A percentile compares a stretch with the other conserved stretches of the same genome.
These are phyloP conservation scores for Caloboletus inedulis DNA, from an alignment of 1,284 basidiomycete species.

Conservation along the genomic window DNA sequence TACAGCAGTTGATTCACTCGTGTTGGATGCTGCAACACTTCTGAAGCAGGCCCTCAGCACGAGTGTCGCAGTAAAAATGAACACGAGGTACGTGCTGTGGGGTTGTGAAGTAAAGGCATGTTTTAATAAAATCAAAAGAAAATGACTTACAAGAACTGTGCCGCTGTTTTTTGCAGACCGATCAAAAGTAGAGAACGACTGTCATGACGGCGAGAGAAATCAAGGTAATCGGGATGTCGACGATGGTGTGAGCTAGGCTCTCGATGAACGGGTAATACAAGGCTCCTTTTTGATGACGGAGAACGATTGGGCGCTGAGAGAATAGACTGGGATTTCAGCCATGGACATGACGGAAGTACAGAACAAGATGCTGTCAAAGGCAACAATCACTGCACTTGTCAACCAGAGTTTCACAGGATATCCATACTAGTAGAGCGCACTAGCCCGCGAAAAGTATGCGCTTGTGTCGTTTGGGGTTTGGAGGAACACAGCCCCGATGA, in stretches of 20 bases:
- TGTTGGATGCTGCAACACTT: slow-evolving; percentile 49
- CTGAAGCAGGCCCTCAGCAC: slow-evolving; percentile 64
- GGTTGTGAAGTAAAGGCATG: slow-evolving; percentile 6
- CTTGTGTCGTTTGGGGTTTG: slow-evolving; percentile 54
- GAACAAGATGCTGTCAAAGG: slow-evolving; percentile 22
- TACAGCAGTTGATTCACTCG: slow-evolving; percentile 49
- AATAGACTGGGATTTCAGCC: slow-evolving; percentile 44
- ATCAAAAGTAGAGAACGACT: slow-evolving; percentile 56
- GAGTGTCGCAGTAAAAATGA: slow-evolving; percentile 46
- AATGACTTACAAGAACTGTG: slow-evolving; percentile 40
- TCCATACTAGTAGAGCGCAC: slow-evolving; percentile 67
- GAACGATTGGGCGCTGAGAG: slow-evolving; percentile 54
- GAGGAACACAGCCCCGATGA: slow-evolving; percentile 76
- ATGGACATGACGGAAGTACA: slow-evolving; percentile 16
- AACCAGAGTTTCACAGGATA: slow-evolving; percentile 34
- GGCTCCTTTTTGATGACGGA: slow-evolving; percentile 46
- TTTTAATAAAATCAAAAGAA: not conserved
- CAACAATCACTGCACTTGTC: slow-evolving; percentile 25
- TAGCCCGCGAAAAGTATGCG: slow-evolving; percentile 76
- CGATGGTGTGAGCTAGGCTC: slow-evolving; percentile 55
- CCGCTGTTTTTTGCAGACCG: slow-evolving; percentile 39
- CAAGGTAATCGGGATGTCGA: slow-evolving; percentile 55
- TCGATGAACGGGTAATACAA: slow-evolving; percentile 54
- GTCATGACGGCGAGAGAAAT: slow-evolving; percentile 43
- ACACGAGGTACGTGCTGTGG: slow-evolving; percentile 48